These are phyloP conservation scores for Coemansia sp. DNA, from an alignment of 192 early-diverging fungal genomes.

Conservation along the genomic window DNA sequence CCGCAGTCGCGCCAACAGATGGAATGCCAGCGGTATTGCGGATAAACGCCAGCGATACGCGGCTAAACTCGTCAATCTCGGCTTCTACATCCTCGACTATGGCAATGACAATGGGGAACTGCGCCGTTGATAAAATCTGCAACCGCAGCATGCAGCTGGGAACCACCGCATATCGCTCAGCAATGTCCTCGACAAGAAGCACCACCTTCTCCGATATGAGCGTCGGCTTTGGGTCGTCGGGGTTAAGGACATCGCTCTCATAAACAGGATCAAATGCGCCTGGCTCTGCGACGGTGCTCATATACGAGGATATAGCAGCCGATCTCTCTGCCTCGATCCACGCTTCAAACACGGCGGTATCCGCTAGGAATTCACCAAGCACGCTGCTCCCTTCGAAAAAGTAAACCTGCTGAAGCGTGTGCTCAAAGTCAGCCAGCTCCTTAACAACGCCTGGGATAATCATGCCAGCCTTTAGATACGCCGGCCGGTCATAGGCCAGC, in stretches of 20 bases:
- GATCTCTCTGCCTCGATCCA: constrained; percentile 70
- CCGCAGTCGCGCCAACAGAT: constrained; percentile 10
- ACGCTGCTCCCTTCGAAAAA: constrained; percentile 41
- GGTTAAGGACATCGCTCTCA: constrained; percentile 49
- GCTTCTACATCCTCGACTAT: constrained; percentile 54
- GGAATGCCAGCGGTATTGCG: constrained; percentile 16
- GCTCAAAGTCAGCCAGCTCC: constrained; percentile 67
- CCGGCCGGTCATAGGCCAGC: constrained; percentile 54
- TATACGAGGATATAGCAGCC: constrained; percentile 59
- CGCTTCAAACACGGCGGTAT: constrained; percentile 58
- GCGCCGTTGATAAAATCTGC: constrained; percentile 60
- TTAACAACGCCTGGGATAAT: constrained; percentile 64
- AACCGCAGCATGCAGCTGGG: constrained; percentile 59
- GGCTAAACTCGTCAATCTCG: constrained; percentile 51
- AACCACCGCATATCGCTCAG: constrained; percentile 59
- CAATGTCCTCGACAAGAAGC: constrained; percentile 61
- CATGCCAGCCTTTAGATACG: constrained; percentile 56
- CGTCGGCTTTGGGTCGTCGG: constrained; percentile 59
- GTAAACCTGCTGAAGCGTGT: constrained; percentile 62
- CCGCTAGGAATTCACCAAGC: constrained; percentile 56
- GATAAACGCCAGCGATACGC: constrained; percentile 51
- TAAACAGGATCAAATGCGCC: constrained; percentile 63
- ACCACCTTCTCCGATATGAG: constrained; percentile 60
- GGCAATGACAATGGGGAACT: constrained; percentile 59
- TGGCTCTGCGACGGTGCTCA: constrained; percentile 58